These are phyloP conservation scores for Colletotrichum kahawae DNA, from an alignment of 2,329 filamentous ascomycete genomes.

Conservation along the genomic window DNA sequence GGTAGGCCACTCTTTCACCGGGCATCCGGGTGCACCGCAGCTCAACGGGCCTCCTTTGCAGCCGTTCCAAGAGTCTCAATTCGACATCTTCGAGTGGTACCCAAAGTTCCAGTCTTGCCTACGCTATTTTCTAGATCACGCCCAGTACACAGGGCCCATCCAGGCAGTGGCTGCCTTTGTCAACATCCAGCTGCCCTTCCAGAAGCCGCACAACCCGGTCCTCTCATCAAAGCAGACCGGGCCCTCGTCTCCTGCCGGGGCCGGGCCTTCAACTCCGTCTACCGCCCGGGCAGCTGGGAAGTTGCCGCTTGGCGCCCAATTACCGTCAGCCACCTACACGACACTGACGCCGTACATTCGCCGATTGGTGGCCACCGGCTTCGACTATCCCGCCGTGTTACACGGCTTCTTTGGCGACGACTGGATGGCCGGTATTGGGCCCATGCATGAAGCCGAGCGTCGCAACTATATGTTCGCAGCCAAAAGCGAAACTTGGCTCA, in stretches of 20 bases:
- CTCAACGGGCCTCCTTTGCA: conserved; percentile 28
- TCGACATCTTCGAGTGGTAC: conserved; percentile 93
- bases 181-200: conserved; percentile 90
- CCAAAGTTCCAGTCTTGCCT: conserved; percentile 89
- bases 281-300: conserved; percentile 33
- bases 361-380: conserved; percentile 87
- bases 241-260: conserved; percentile 37
- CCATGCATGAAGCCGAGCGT: conserved; percentile 85
- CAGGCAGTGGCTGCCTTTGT: conserved; percentile 89
- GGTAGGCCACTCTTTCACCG: conserved; percentile 19
- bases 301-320: conserved; percentile 29
- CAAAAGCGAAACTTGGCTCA: conserved; percentile 89
- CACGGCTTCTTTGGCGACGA: conserved; percentile 98
- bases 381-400: conserved; percentile 84
- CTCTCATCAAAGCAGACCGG: conserved; percentile 40
- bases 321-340: conserved; percentile 44
- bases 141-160: conserved; percentile 81
- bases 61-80: conserved; percentile 54
- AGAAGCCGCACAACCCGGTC: conserved; percentile 60
- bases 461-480: conserved; percentile 95
- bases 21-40: neutral
- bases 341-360: conserved; percentile 89
- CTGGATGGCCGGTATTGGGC: conserved; percentile 80
- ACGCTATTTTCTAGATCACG: conserved; percentile 88
- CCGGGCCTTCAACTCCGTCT: conserved; percentile 31